phyloP scores from a whole-genome alignment of 2,329 filamentous ascomycete species.

The Penicillium corylophilum region DNA sequence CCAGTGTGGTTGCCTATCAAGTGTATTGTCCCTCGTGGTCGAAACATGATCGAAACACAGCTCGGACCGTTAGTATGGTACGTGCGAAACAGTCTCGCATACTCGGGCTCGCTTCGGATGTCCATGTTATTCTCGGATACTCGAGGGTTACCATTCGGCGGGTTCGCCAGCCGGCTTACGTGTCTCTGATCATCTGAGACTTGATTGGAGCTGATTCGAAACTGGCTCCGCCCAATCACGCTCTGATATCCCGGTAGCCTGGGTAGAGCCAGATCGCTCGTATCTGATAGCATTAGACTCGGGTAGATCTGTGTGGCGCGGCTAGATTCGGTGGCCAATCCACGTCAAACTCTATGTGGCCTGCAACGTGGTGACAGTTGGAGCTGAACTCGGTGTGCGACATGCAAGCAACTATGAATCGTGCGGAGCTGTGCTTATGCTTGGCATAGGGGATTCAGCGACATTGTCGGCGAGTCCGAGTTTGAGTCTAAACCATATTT shows the following conservation, averaged over 20 bases:
- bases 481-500: not conserved
- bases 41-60: not conserved
- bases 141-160: conserved; percentile 1
- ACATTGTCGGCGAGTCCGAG: not conserved
- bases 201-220: conserved; percentile 7
- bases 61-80: not conserved
- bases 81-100: not conserved
- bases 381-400: not conserved
- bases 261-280: not conserved
- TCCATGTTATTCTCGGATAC: not conserved
- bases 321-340: not conserved
- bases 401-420: not conserved
- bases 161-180: conserved; percentile 4
- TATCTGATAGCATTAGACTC: conserved; percentile 10
- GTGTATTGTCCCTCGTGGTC: not conserved
- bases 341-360: not conserved
- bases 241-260: not conserved
- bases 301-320: conserved; percentile 8
- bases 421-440: not conserved
- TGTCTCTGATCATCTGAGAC: conserved; percentile 1
- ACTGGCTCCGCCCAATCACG: conserved; percentile 7
- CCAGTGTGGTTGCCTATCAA: conserved; percentile 5
- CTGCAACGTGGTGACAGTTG: not conserved
- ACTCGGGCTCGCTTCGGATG: not conserved
- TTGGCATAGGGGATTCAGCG: not conserved